These are phyloP conservation scores for Aristolochia californica DNA, from an alignment of 164 flowering plant species.

Conservation along the genomic window DNA sequence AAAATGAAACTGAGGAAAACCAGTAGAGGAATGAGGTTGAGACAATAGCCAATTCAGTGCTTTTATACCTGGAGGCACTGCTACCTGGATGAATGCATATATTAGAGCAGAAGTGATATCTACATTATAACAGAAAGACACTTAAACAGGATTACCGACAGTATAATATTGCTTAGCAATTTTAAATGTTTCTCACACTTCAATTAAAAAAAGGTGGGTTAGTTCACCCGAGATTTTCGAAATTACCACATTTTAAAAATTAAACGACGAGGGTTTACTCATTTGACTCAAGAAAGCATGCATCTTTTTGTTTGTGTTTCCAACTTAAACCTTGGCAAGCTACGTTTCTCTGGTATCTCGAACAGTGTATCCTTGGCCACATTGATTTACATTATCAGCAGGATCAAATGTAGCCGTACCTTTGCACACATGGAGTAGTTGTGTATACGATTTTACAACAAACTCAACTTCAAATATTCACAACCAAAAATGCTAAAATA, in stretches of 20 bases:
- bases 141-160: not conserved
- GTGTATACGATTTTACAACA: not conserved
- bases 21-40: slow-evolving; percentile 44
- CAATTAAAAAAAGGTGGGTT: no score
- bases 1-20: slow-evolving; percentile 67
- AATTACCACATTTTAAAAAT: no score
- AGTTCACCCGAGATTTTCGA: no score
- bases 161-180: not conserved
- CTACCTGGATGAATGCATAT: slow-evolving; percentile 35
- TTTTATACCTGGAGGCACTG: slow-evolving; percentile 72
- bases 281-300: no score
- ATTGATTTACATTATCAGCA: not conserved
- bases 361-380: no score
- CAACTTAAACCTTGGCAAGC: no score
- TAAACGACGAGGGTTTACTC: no score
- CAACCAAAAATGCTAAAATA: not conserved
- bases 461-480: not conserved
- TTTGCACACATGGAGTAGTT: not conserved
- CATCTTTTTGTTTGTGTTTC: no score
- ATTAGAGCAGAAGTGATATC: not conserved
- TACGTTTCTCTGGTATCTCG: no score
- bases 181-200: not conserved
- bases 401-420: not conserved
- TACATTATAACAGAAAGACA: not conserved
- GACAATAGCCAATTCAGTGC: slow-evolving; percentile 55